phyloP scores from a whole-genome alignment of 2,329 filamentous ascomycete genomes.

The Cercospora nicotianae region DNA sequence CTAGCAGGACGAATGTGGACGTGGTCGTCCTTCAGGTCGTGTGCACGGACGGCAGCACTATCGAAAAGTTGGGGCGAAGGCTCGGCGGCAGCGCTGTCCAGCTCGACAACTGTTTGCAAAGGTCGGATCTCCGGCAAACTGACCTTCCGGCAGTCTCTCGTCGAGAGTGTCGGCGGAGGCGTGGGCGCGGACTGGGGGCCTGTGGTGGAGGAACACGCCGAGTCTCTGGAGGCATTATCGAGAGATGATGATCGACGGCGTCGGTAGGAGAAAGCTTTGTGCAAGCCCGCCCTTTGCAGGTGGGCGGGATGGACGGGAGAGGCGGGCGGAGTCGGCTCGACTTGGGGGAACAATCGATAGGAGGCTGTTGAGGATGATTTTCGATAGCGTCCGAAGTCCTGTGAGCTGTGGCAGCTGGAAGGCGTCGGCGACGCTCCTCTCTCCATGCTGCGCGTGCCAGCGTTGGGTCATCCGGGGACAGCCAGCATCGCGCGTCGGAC shows the following conservation, averaged over 20 bases:
- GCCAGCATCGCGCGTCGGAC: conserved; percentile 1
- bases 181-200: background rate
- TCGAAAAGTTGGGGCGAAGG: background rate
- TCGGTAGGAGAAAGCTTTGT: conserved; percentile 21
- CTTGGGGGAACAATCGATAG: conserved; percentile 35
- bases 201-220: background rate
- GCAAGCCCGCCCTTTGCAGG: conserved; percentile 20
- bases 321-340: conserved; percentile 32
- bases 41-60: conserved; percentile 12
- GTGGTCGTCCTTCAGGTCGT: conserved; percentile 6
- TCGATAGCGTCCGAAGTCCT: conserved; percentile 18
- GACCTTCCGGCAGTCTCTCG: conserved; percentile 15
- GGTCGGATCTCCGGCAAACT: conserved; percentile 23
- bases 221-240: conserved; percentile 20
- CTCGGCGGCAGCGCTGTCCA: conserved; percentile 7
- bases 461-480: background rate
- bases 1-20: conserved; percentile 15
- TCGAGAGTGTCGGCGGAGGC: conserved; percentile 10
- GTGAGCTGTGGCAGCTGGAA: conserved; percentile 17
- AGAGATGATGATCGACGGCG: conserved; percentile 31
- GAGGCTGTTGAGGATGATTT: conserved; percentile 16
- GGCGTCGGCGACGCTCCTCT: conserved; percentile 19
- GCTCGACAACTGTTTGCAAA: conserved; percentile 13
- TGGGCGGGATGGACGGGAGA: conserved; percentile 30
- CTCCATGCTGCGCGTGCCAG: conserved; percentile 17